These are phyloP conservation scores for Nemania abortiva DNA, from an alignment of 2,329 filamentous ascomycete species.

Conservation along the genomic window DNA sequence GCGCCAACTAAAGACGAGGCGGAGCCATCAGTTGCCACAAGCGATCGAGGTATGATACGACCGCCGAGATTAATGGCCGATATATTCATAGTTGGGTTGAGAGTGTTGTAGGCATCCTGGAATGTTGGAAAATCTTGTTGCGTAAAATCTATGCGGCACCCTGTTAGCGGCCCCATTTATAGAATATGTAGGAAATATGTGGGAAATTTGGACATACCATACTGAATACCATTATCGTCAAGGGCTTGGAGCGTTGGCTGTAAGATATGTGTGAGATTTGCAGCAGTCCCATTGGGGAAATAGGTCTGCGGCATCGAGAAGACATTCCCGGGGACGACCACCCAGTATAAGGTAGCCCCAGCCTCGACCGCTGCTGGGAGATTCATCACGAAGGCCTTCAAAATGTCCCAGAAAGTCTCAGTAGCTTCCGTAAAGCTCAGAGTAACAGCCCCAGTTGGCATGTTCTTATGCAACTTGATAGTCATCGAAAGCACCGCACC, in stretches of 20 bases:
- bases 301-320: slow-evolving; percentile 29
- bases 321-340: slow-evolving; percentile 20
- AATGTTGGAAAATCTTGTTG: slow-evolving; percentile 27
- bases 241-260: slow-evolving; percentile 32
- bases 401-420: slow-evolving; percentile 8
- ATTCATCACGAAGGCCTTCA: slow-evolving; percentile 16
- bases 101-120: slow-evolving; percentile 29
- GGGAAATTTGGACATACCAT: slow-evolving; percentile 28
- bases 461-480: slow-evolving; percentile 61
- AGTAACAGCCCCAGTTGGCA: slow-evolving; percentile 56
- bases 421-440: slow-evolving; percentile 14
- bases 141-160: background rate
- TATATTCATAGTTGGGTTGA: slow-evolving; percentile 35
- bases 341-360: slow-evolving; percentile 27
- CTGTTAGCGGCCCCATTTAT: background rate
- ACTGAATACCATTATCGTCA: slow-evolving; percentile 31
- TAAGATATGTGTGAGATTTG: slow-evolving; percentile 27
- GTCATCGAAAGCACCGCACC: slow-evolving; percentile 69
- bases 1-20: slow-evolving; percentile 45
- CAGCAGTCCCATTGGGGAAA: slow-evolving; percentile 27
- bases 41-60: slow-evolving; percentile 34
- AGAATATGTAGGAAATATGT: background rate
- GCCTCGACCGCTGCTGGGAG: slow-evolving; percentile 24
- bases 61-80: slow-evolving; percentile 34
- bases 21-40: slow-evolving; percentile 17